These are phyloP conservation scores for Rhododendron vialii DNA, from an alignment of 148 eudicot species.

Conservation along the genomic window DNA sequence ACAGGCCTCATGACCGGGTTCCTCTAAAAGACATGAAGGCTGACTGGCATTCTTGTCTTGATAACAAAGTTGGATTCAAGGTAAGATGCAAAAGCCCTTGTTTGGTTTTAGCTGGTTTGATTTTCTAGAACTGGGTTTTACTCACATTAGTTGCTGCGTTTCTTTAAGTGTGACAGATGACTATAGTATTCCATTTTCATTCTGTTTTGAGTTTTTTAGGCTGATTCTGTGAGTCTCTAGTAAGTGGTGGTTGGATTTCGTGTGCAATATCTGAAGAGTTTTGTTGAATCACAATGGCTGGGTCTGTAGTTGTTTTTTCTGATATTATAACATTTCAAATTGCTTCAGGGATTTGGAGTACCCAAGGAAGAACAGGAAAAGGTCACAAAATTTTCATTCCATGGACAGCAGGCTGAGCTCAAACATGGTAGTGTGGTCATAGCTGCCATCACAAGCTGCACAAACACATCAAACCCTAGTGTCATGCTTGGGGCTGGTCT, in stretches of 20 bases:
- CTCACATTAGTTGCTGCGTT: not conserved
- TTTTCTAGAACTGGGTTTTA: not conserved
- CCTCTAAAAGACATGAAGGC: slow-evolving; percentile 79
- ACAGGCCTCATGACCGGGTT: slow-evolving; percentile 90
- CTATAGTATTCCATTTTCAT: not conserved
- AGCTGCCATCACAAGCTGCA: slow-evolving; percentile 94
- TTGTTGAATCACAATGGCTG: not conserved
- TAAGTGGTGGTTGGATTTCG: not conserved
- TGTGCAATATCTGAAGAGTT: not conserved
- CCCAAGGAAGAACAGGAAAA: slow-evolving; percentile 77
- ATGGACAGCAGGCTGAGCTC: slow-evolving; percentile 81
- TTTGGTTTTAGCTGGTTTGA: not conserved
- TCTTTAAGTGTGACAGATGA: not conserved
- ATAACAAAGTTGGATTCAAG: slow-evolving; percentile 89
- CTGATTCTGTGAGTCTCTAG: not conserved
- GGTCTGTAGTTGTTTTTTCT: not conserved
- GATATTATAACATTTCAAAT: slow-evolving; percentile 2
- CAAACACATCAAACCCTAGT: slow-evolving; percentile 95
- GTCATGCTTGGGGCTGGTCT: slow-evolving; percentile 97
- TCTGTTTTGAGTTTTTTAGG: not conserved
- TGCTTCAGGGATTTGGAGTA: slow-evolving; percentile 72
- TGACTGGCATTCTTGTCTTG: slow-evolving; percentile 89
- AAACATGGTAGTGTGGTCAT: slow-evolving; percentile 92
- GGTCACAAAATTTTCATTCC: slow-evolving; percentile 67
- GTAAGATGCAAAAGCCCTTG: slow-evolving; percentile 24